These are phyloP conservation scores for Pedinophyceae sp. DNA, from an alignment of 139 green algal species.

Conservation along the genomic window DNA sequence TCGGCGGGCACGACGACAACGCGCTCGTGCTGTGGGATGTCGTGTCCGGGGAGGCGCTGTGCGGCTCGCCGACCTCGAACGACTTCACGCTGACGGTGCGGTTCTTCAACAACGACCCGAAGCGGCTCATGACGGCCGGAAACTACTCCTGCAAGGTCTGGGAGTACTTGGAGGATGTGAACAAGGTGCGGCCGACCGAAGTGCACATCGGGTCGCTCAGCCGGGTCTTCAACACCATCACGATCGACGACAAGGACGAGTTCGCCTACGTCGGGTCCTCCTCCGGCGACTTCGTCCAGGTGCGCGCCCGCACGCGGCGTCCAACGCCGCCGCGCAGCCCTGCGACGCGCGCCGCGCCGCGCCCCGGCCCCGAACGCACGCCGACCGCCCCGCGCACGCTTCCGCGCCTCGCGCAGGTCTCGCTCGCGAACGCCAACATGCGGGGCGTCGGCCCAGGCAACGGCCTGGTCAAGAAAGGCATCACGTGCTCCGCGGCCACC, in stretches of 20 bases:
- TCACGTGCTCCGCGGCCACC: slow-evolving; percentile 19
- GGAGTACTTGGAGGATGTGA: slow-evolving; percentile 45
- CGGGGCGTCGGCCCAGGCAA: neutral
- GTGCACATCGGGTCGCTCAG: slow-evolving; percentile 50
- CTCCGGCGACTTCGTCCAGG: slow-evolving; percentile 59
- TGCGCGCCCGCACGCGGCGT: no score
- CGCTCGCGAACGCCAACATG: neutral
- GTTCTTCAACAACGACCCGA: slow-evolving; percentile 53
- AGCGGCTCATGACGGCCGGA: slow-evolving; percentile 47
- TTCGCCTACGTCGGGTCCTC: slow-evolving; percentile 53
- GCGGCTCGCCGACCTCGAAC: slow-evolving; percentile 45
- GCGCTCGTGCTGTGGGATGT: slow-evolving; percentile 73
- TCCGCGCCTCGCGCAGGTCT: neutral
- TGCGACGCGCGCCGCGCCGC: no score
- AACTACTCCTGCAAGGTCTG: slow-evolving; percentile 52
- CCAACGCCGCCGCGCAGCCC: no score
- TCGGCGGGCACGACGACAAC: slow-evolving; percentile 73
- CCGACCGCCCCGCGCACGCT: no score
- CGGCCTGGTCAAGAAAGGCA: slow-evolving; percentile 19
- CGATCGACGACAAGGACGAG: slow-evolving; percentile 38
- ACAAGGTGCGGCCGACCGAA: slow-evolving; percentile 44
- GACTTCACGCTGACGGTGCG: slow-evolving; percentile 42
- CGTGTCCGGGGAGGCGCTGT: slow-evolving; percentile 49
- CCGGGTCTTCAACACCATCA: slow-evolving; percentile 39
- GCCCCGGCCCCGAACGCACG: no score